Percentiles rank a stretch among this genome's conserved stretches.
These are phyloP conservation scores for Coemansia asiatica DNA, from an alignment of 192 early-diverging fungal species.

Conservation along the genomic window DNA sequence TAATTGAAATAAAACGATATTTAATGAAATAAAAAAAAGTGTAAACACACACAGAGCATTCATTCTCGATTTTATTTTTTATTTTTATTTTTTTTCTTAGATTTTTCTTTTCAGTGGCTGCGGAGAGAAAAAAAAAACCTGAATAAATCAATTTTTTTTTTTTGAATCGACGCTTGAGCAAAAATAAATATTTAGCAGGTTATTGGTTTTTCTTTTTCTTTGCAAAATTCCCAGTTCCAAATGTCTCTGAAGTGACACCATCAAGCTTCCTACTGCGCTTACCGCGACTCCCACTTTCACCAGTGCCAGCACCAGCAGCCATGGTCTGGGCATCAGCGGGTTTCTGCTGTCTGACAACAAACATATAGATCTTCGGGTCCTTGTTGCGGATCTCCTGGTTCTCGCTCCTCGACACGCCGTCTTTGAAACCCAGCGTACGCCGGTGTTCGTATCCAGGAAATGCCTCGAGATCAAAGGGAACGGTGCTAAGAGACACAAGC, in stretches of 20 bases:
- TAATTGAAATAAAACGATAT: not conserved
- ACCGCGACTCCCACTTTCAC: not conserved
- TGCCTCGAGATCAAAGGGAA: conserved; percentile 65
- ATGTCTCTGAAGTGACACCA: conserved; percentile 25
- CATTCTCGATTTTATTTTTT: not conserved
- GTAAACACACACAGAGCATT: not conserved
- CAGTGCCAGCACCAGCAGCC: not conserved
- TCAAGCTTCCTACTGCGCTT: not conserved
- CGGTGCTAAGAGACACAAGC: conserved; percentile 55
- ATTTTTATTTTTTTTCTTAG: too few species aligned
- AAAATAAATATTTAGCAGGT: not conserved
- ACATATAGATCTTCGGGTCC: conserved; percentile 68
- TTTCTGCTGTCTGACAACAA: conserved; percentile 52
- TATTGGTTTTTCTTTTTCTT: not conserved
- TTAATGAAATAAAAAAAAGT: not conserved
- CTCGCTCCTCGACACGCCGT: conserved; percentile 67
- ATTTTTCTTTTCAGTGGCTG: not conserved
- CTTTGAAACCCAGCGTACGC: conserved; percentile 91
- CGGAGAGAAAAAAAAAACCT: not conserved
- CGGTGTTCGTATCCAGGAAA: conserved; percentile 91
- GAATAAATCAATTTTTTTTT: too few species aligned
- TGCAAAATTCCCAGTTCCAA: not conserved
- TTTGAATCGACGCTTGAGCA: not conserved
- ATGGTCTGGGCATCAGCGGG: not conserved
- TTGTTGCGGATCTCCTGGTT: conserved; percentile 80